Evolutionary conservation across 805 yeast genomes (phyloP).

Genomic region (Kluyveromyces dobzhanskii): DNA sequence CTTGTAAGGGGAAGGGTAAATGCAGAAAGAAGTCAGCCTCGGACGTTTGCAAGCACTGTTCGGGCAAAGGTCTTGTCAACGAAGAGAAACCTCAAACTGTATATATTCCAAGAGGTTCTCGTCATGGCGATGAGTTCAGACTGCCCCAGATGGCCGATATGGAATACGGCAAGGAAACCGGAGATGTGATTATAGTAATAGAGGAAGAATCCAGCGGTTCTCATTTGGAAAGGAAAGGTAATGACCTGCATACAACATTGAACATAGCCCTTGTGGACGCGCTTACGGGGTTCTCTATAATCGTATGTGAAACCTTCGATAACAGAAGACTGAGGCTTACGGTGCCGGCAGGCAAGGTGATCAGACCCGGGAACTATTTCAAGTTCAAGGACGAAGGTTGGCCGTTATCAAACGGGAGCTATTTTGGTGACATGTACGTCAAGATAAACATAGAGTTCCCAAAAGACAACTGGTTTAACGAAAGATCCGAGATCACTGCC

Average conservation of each 20-base stretch:
- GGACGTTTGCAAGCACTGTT: slow-evolving; percentile 72
- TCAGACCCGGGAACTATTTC: slow-evolving; percentile 66
- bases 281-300: slow-evolving; percentile 67
- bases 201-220: slow-evolving; percentile 38
- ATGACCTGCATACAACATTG: slow-evolving; percentile 55
- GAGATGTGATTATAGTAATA: slow-evolving; percentile 65
- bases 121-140: slow-evolving; percentile 50
- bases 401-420: slow-evolving; percentile 43
- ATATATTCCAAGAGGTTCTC: slow-evolving; percentile 64
- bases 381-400: slow-evolving; percentile 71
- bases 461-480: slow-evolving; percentile 74
- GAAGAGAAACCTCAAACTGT: slow-evolving; percentile 72
- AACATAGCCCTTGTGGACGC: slow-evolving; percentile 70
- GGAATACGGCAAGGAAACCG: slow-evolving; percentile 61
- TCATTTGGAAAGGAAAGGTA: slow-evolving; percentile 45
- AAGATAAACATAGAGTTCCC: slow-evolving; percentile 75
- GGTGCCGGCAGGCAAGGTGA: slow-evolving; percentile 70
- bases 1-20: slow-evolving; percentile 67
- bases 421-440: slow-evolving; percentile 63
- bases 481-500: slow-evolving; percentile 51
- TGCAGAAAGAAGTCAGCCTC: slow-evolving; percentile 33
- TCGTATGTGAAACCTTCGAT: slow-evolving; percentile 66
- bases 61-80: slow-evolving; percentile 51
- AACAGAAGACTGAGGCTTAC: slow-evolving; percentile 60
- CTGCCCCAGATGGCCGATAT: slow-evolving; percentile 71